Percentiles rank a stretch among this genome's conserved stretches.
Conservation (phyloP, 768 basidiomycete genomes). For the Boletales sp. region DNA sequence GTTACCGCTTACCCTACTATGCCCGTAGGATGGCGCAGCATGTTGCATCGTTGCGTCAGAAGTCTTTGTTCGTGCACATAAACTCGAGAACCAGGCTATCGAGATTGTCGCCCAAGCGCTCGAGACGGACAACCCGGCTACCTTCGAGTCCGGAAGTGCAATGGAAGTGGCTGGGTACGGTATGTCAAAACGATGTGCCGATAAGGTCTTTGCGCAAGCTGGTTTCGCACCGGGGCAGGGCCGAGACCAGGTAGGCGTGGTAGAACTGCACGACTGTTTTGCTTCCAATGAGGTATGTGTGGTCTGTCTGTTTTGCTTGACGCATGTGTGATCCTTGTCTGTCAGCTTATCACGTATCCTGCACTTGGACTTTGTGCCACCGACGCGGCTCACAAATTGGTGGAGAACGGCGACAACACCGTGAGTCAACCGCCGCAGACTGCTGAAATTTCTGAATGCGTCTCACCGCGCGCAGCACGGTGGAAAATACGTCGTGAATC, state of each 20-base stretch:
- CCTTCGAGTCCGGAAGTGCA: conserved; percentile 64
- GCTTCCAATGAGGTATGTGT: conserved; percentile 67
- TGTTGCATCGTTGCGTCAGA: conserved; percentile 78
- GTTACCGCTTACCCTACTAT: background rate
- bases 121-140: conserved; percentile 58
- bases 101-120: conserved; percentile 70
- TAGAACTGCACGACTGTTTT: conserved; percentile 88
- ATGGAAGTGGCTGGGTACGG: conserved; percentile 82
- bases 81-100: conserved; percentile 82
- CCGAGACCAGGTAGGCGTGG: conserved; percentile 73
- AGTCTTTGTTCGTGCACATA: conserved; percentile 66
- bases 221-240: conserved; percentile 61
- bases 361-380: conserved; percentile 68
- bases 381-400: conserved; percentile 69
- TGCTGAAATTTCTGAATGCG: background rate
- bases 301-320: background rate
- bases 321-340: background rate
- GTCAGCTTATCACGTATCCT: conserved; percentile 74
- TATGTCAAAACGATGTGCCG: conserved; percentile 69
- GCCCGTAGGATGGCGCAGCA: conserved; percentile 63
- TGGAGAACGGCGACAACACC: conserved; percentile 76
- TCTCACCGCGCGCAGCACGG: conserved; percentile 51
- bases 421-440: conserved; percentile 34
- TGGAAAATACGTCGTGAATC: conserved; percentile 82
- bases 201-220: conserved; percentile 67